Base-by-base conservation (phyloP, 2,329 filamentous ascomycete species). In the Beauveria sp. region DNA sequence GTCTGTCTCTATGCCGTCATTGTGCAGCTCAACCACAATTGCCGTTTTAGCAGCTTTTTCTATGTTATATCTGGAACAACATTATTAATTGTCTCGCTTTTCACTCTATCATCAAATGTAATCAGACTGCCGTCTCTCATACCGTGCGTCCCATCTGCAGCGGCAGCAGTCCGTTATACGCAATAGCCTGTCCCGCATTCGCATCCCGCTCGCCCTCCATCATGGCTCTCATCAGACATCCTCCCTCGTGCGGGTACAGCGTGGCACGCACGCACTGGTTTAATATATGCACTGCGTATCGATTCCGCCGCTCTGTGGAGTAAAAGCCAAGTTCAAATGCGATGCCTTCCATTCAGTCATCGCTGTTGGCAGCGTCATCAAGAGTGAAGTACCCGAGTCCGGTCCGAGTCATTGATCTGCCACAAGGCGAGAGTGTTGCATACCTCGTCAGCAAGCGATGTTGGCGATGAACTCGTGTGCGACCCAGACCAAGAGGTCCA, bases 181-280 rank as follows among this genome's bases (percentile, higher is more conserved):
- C 48, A 26, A 76, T 64, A 6, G 73, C 66, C 62, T 67, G 70
- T 8, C 75, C 75, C 38, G 68, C 70, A 64, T 77, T 71, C 3
- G 45, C 66, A 68, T 77, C 75, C 31, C 72, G 63, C 45, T 68
- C 64, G 0, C 75, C 76, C 58, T 76, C 70, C 12, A 77, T 62
- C 1, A 78, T 74, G 56, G 66, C 52, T 24, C 67, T 66, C 40
- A 78, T 67, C 12, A 77, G 67, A 16, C 67, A 58, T 3, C 73
- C 76, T 8, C 72, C 73, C 34, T 70, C 16, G 38, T 69, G 65
- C 3, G 68, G 66, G 61, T 77, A 64, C 5, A 69, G 8, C 5
- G 8, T 28, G 26, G 26, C 26, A 28, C 26, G 7, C 26, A 28
- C 26, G 26, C 26, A 24, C 22, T 3, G 22, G 22, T 24, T 24